These are phyloP conservation scores for Akebia trifoliata DNA, from an alignment of 164 flowering plant genomes.

Conservation along the genomic window DNA sequence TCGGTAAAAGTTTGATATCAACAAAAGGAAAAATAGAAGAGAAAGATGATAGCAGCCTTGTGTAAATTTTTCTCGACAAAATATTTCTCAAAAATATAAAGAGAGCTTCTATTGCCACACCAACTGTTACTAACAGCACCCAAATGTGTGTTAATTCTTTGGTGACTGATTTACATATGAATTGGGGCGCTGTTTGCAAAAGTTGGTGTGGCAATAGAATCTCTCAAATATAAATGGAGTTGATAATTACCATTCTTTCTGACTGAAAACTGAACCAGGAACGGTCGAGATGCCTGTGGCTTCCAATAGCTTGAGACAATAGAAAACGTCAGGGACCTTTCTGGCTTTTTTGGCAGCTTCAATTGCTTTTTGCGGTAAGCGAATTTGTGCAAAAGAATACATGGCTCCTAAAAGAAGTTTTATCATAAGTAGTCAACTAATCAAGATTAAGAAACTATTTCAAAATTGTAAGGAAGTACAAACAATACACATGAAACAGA, in stretches of 20 bases:
- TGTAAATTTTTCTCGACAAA: background rate
- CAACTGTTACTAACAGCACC: no score
- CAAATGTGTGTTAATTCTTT: no score
- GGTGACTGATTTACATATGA: no score
- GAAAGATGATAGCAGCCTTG: background rate
- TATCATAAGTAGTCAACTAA: constrained; percentile 6
- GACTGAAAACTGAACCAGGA: constrained; percentile 99
- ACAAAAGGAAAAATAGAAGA: background rate
- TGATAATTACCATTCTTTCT: constrained; percentile 80
- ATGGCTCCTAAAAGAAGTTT: constrained; percentile 69
- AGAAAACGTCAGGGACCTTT: constrained; percentile 96
- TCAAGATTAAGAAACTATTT: background rate
- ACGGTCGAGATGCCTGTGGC: constrained; percentile 99
- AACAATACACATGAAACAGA: no score
- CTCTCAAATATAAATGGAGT: no score
- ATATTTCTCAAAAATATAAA: background rate
- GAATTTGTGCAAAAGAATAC: constrained; percentile 98
- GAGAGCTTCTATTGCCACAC: no score
- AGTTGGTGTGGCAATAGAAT: no score
- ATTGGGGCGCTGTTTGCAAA: no score
- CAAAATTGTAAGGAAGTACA: constrained; percentile 1
- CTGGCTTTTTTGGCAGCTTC: constrained; percentile 83
- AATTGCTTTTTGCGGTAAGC: constrained; percentile 83
- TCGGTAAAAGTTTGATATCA: no score
- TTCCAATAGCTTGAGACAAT: constrained; percentile 93